phyloP scores from a whole-genome alignment of 2,329 filamentous ascomycete species.

The Fusarium staphyleae region DNA sequence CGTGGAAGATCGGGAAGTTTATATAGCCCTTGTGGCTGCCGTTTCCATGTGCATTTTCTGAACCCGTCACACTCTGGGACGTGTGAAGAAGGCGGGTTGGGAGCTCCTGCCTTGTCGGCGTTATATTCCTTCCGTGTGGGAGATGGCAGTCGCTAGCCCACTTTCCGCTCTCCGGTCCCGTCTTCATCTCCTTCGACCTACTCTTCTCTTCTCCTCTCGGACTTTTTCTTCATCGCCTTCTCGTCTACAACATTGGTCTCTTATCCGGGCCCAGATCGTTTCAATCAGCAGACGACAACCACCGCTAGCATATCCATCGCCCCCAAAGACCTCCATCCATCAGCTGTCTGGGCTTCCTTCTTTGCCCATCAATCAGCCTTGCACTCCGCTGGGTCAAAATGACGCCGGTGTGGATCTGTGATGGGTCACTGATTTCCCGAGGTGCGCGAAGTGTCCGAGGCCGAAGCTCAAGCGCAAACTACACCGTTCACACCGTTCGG shows the following conservation, averaged over 20 bases:
- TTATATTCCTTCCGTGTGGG: not conserved
- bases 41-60: not conserved
- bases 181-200: not conserved
- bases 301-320: not conserved
- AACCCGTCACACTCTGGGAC: not conserved
- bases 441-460: conserved; percentile 5
- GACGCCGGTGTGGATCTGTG: conserved; percentile 32
- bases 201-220: not conserved
- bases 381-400: conserved; percentile 28
- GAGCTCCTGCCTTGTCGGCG: conserved; percentile 3
- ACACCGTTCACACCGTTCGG: not conserved
- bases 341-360: conserved; percentile 5
- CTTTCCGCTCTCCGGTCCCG: conserved; percentile 5
- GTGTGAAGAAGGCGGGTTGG: not conserved
- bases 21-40: conserved; percentile 7
- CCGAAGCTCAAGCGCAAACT: conserved; percentile 3
- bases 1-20: not conserved
- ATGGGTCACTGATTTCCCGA: conserved; percentile 29
- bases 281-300: not conserved
- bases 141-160: conserved; percentile 14
- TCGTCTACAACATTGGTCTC: not conserved
- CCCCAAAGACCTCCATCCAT: not conserved
- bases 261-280: not conserved
- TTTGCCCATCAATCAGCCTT: conserved; percentile 16
- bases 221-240: not conserved